phyloP scores from a whole-genome alignment of 345 rosid genomes.

The Gossypium longicalyx region DNA sequence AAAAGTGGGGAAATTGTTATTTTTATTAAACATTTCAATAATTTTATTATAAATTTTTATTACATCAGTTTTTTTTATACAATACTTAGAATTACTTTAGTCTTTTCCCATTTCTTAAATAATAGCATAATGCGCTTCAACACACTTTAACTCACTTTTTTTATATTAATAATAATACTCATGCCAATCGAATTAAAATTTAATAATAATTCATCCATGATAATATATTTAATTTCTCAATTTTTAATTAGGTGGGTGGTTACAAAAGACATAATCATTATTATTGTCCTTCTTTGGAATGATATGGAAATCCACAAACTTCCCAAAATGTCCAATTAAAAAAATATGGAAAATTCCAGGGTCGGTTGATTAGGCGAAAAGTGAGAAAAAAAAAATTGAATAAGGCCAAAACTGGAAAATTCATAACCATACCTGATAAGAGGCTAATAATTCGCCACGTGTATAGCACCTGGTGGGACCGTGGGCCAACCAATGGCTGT shows the following conservation, averaged over 20 bases:
- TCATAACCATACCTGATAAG: not conserved
- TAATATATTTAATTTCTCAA: not conserved
- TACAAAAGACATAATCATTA: not conserved
- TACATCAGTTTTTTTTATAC: too few species aligned
- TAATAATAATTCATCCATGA: not conserved
- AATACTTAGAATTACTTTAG: too few species aligned
- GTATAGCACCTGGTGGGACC: not conserved
- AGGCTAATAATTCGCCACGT: not conserved
- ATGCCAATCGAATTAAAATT: accelerated
- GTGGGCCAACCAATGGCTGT: too few species aligned
- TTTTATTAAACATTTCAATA: too few species aligned
- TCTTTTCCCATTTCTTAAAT: accelerated
- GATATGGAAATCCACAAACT: not conserved
- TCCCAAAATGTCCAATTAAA: not conserved
- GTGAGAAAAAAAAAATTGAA: not conserved
- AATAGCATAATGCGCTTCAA: too few species aligned
- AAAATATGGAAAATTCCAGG: not conserved
- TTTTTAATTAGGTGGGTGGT: not conserved
- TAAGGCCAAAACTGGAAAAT: not conserved
- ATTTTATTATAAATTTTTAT: too few species aligned
- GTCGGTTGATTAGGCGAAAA: not conserved
- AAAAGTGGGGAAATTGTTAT: too few species aligned
- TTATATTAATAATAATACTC: accelerated
- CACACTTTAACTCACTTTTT: accelerated
- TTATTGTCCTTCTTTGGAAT: not conserved